Conservation (phyloP, 805 yeast species). For the Barnettozyma wickerhamii region DNA sequence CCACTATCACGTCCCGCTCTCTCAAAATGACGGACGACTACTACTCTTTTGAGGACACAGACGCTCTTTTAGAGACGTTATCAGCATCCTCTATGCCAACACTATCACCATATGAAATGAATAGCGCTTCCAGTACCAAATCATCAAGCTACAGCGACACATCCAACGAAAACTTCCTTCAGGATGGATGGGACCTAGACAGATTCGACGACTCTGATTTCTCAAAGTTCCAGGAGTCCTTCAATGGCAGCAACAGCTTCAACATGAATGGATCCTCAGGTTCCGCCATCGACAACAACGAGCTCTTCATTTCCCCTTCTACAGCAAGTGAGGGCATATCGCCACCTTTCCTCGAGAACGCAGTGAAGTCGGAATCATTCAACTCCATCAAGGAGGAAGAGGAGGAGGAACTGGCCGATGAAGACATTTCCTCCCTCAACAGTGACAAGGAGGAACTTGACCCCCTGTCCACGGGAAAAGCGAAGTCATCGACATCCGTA, state of each 20-base stretch:
- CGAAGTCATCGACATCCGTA: not conserved
- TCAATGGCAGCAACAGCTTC: not conserved
- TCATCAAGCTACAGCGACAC: slow-evolving; percentile 20
- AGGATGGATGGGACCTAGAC: slow-evolving; percentile 9
- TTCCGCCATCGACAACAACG: not conserved
- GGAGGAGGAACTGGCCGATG: slow-evolving; percentile 7
- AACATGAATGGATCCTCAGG: slow-evolving; percentile 1
- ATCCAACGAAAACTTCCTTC: slow-evolving; percentile 19
- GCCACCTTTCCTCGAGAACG: slow-evolving; percentile 5
- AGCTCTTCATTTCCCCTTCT: slow-evolving; percentile 8
- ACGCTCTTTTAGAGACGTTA: slow-evolving; percentile 25
- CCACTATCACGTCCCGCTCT: not conserved
- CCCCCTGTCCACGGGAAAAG: not conserved
- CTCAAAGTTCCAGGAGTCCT: not conserved
- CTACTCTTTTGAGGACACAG: slow-evolving; percentile 27
- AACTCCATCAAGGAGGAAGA: slow-evolving; percentile 7
- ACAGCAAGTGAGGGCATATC: slow-evolving; percentile 2
- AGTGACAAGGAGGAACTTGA: slow-evolving; percentile 8
- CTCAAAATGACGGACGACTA: slow-evolving; percentile 5
- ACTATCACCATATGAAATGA: slow-evolving; percentile 21
- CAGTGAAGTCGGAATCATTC: slow-evolving; percentile 1
- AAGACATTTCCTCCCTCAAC: slow-evolving; percentile 3
- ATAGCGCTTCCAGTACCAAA: slow-evolving; percentile 16
- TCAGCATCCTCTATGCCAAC: slow-evolving; percentile 21
- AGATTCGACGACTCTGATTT: slow-evolving; percentile 3